Evolutionary conservation across 495 filamentous ascomycete genomes (phyloP), one percentile per base, ranked within the genome.

Genomic region (Daldinia vernicosa): DNA sequence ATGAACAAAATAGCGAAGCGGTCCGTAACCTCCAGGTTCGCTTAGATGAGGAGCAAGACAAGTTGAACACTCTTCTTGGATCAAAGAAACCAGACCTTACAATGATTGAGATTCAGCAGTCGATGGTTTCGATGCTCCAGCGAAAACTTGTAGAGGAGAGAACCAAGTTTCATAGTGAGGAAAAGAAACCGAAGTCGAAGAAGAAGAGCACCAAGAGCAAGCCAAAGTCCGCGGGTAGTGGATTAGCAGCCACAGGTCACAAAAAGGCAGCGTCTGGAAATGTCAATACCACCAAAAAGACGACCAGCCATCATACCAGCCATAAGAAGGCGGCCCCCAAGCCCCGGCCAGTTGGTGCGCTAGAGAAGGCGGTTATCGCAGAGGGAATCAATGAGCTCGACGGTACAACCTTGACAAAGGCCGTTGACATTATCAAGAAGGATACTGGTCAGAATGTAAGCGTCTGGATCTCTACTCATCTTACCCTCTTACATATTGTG

Each of bases 401-500:
- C 1, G 90, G 91, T 28, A 82, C 84, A 26, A 90, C 91, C 69
- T 90, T 97, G 79, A 86, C 88, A 40, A 85, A 88, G 66, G 93
- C 93, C 5, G 89, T 97, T n/a, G 87, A 90, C 39, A 94, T 97
- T 72, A 98, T 99, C 76, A 92, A 94, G 78, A 88, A 86, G 55
- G 94, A 96, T 67, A 93, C 94, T 70, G 91, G 91, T 28, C 84
- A 89, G 80, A 88, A 94, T 62, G 83, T 81, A 66, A 88, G 90
- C 81, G 40, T 14, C 30, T 17, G 11, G 0, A 28, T 19, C 32
- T n/a, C 32, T 12, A n/a, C 19, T n/a, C 26, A n/a, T 56, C 39
- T 28, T 53, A 3, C 15, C 15, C 37, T 11, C 30, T 9, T 35
- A 32, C 15, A 40, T 43, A 3, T 15, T 56, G n/a, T 4, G 11